phyloP scores from a whole-genome alignment of 202 grass and related monocot species.

The Sporobolus alterniflorus region DNA sequence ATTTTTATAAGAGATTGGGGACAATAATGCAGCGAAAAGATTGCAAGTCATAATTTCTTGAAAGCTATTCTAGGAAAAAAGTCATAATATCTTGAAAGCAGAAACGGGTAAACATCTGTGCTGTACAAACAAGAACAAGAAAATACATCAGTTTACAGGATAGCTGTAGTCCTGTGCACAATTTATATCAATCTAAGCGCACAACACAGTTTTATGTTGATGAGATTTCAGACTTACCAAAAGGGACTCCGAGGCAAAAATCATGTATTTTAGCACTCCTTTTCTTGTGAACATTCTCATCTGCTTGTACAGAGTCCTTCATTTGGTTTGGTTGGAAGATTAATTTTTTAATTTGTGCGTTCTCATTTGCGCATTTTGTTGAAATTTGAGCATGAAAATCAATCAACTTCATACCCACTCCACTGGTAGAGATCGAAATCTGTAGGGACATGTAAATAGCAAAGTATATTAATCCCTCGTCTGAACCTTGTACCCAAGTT shows the following conservation, averaged over 20 bases:
- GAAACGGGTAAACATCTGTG: not conserved
- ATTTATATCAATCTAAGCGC: not conserved
- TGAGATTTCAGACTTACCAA: conserved; percentile 60
- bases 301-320: conserved; percentile 15
- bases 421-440: conserved; percentile 31
- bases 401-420: conserved; percentile 19
- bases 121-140: not conserved
- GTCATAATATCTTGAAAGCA: not conserved
- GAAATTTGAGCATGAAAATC: conserved; percentile 38
- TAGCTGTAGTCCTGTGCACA: not conserved
- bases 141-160: conserved; percentile 1
- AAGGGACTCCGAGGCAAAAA: conserved; percentile 91
- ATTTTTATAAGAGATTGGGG: not conserved
- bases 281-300: conserved; percentile 40
- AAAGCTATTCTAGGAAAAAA: too few relatives aligned
- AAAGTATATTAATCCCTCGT: conserved; percentile 12
- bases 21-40: not conserved
- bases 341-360: conserved; percentile 23
- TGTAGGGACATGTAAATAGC: conserved; percentile 10
- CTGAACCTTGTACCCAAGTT: not conserved
- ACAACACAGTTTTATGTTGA: not conserved
- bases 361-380: conserved; percentile 42
- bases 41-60: not conserved
- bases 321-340: conserved; percentile 20
- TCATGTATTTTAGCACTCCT: conserved; percentile 87